Evolutionary conservation across 495 filamentous ascomycete genomes (phyloP).

Genomic region (Penicillium angulare): DNA sequence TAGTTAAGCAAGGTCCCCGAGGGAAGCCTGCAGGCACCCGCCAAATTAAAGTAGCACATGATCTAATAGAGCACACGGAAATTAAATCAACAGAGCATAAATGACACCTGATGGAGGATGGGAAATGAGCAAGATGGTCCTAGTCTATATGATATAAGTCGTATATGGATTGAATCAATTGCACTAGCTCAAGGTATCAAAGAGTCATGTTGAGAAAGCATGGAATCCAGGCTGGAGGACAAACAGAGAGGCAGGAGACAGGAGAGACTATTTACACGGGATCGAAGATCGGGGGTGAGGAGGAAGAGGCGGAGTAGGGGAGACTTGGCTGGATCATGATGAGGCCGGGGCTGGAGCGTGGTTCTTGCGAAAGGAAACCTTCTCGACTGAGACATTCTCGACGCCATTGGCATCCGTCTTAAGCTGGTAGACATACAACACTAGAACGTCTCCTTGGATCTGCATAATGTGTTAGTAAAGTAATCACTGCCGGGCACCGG

Average conservation of each 20-base stretch:
- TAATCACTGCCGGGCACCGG: too few relatives aligned
- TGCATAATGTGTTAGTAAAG: conserved; percentile 28
- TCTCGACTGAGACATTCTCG: conserved; percentile 94
- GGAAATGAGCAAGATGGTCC: too few relatives aligned
- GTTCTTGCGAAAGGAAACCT: conserved; percentile 95
- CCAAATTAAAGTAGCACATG: too few relatives aligned
- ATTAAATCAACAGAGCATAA: too few relatives aligned
- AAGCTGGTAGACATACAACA: conserved; percentile 96
- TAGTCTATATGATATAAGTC: background rate
- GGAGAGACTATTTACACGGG: conserved; percentile 36
- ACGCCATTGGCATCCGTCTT: conserved; percentile 83
- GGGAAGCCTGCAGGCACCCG: too few relatives aligned
- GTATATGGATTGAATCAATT: conserved; percentile 5
- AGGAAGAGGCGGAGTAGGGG: conserved; percentile 2
- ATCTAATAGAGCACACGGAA: too few relatives aligned
- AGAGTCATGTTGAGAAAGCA: conserved; percentile 13
- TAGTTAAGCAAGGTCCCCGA: too few relatives aligned
- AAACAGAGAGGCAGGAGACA: background rate
- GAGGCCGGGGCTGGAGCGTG: conserved; percentile 32
- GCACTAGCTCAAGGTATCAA: conserved; percentile 20
- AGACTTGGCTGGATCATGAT: background rate
- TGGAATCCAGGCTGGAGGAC: conserved; percentile 4
- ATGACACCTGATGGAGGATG: too few relatives aligned
- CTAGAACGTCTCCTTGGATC: conserved; percentile 97
- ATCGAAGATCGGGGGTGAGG: conserved; percentile 1